Evolutionary conservation across 148 eudicot species (phyloP).

Genomic region (Cornus florida): DNA sequence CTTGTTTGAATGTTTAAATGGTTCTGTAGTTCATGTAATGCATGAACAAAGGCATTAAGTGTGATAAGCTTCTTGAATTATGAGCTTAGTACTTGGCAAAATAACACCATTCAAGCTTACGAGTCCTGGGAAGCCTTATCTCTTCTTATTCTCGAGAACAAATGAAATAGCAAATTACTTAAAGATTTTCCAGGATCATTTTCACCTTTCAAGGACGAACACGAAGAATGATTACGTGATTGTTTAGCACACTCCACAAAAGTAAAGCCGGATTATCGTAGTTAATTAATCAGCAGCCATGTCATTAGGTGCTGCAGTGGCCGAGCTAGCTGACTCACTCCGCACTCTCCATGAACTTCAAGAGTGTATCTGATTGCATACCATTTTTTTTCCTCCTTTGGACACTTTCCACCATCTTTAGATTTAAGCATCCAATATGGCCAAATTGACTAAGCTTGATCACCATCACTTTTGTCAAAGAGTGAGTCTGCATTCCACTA

Average conservation of each 20-base stretch:
- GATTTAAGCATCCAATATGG: constrained; percentile 39
- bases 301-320: constrained; percentile 28
- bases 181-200: no score
- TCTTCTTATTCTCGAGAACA: neutral
- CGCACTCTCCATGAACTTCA: constrained; percentile 15
- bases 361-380: constrained; percentile 30
- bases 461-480: constrained; percentile 35
- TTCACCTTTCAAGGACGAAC: neutral
- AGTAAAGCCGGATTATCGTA: constrained; percentile 17
- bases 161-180: no score
- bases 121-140: neutral
- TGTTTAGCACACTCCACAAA: constrained; percentile 22
- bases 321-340: constrained; percentile 40
- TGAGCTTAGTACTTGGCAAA: no score
- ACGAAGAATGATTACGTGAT: neutral
- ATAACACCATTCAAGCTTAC: neutral
- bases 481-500: constrained; percentile 51
- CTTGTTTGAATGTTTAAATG: neutral
- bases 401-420: constrained; percentile 14
- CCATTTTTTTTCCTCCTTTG: constrained; percentile 23
- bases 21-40: neutral
- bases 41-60: neutral
- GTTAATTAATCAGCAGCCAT: constrained; percentile 23
- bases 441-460: constrained; percentile 46
- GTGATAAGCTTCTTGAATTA: no score